These are phyloP conservation scores for Sinapis alba DNA, from an alignment of 441 rosid species.

Conservation along the genomic window DNA sequence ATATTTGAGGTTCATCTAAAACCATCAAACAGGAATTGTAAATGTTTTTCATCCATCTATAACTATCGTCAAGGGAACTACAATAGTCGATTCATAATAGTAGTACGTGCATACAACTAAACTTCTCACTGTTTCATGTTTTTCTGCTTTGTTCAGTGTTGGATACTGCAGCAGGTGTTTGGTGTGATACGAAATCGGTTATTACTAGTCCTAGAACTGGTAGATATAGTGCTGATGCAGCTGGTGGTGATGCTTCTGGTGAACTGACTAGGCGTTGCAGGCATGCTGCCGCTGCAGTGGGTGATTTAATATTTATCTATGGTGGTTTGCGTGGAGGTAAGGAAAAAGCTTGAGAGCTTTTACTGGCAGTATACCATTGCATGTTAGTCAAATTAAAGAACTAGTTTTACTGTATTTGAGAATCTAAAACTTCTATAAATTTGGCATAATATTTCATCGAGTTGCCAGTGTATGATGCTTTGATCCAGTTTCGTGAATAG, in stretches of 20 bases:
- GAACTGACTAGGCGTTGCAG: no score
- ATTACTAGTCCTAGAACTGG: conserved; percentile 92
- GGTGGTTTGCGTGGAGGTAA: conserved; percentile 98
- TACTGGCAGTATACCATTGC: background rate
- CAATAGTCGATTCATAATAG: no score
- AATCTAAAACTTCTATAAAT: background rate
- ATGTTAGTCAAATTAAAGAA: background rate
- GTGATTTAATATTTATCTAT: conserved; percentile 87
- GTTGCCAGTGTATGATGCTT: background rate
- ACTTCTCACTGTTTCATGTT: background rate
- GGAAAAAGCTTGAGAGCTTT: background rate
- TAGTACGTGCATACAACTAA: no score
- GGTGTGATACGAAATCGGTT: conserved; percentile 97
- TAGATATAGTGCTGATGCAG: conserved; percentile 83
- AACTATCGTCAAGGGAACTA: no score
- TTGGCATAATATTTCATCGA: background rate
- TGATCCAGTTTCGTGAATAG: background rate
- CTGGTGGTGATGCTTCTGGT: no score
- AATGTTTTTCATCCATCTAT: no score
- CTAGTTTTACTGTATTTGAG: background rate
- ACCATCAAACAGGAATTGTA: no score
- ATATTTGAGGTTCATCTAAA: no score
- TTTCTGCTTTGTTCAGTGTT: conserved; percentile 55
- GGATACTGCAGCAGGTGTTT: conserved; percentile 98
- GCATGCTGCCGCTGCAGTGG: no score